Conservation (phyloP, 345 rosid genomes). For the Arabidopsis arenosa region DNA sequence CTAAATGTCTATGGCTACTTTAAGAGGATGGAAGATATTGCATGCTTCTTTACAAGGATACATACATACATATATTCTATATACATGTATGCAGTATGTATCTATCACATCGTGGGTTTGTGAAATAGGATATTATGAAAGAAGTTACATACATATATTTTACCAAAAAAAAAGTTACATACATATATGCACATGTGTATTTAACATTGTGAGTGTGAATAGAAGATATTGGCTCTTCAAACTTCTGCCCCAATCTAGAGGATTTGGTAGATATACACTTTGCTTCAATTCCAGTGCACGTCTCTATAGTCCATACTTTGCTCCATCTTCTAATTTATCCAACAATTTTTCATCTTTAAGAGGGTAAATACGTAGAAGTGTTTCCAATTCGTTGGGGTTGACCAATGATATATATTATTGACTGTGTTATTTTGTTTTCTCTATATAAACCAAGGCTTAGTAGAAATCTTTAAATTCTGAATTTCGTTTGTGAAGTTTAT, state of each 20-base stretch:
- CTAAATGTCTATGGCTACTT: conserved; percentile 34
- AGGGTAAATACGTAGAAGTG: neutral
- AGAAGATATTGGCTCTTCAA: conserved; percentile 18
- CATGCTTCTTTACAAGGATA: conserved; percentile 42
- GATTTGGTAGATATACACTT: conserved; percentile 41
- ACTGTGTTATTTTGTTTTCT: neutral
- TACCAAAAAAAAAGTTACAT: neutral
- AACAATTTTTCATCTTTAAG: neutral
- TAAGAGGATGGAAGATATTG: conserved; percentile 45
- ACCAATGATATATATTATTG: conserved; percentile 8
- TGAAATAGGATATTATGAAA: conserved; percentile 25
- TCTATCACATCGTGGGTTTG: conserved; percentile 16
- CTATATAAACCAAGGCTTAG: neutral
- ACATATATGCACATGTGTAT: conserved; percentile 27
- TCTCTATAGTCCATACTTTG: conserved; percentile 43
- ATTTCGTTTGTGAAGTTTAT: neutral
- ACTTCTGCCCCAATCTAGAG: conserved; percentile 37
- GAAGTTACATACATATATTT: neutral
- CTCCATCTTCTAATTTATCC: conserved; percentile 41
- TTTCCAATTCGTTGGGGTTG: neutral
- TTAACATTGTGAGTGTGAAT: conserved; percentile 37
- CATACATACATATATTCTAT: neutral
- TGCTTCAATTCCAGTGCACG: conserved; percentile 42
- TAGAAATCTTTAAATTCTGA: neutral
- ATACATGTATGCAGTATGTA: neutral